Base-by-base conservation (phyloP, 169 alveolate species). In the Eimeria sp. region DNA sequence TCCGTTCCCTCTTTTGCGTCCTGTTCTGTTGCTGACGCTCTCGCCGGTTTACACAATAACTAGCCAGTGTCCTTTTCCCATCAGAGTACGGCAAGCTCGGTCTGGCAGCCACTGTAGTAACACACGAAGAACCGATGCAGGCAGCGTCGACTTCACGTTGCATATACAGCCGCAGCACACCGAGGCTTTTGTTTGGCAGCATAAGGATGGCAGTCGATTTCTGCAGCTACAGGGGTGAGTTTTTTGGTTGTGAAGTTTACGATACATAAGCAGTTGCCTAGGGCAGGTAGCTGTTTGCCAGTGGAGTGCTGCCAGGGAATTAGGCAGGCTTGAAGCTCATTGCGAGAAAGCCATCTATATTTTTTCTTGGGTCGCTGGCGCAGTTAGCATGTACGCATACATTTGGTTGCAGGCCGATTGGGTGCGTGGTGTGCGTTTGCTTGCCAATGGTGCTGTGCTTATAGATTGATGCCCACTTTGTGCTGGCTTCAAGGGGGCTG, bases 401-500 rank as follows among this genome's bases (percentile, higher is more conserved):
- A 45, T 65, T 65, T 65, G 14, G 45, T 65, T 70, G 80, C 13
- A 67, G 0, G 78, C 78, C 0, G 78, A 10, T n/a, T 6, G 25
- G 45, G 5, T 70, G n/a, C 80, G 80, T 30, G 51, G 49, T 70
- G 80, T 34, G 51, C 49, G 10, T 70, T 34, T 54, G 16, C 47
- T 47, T 51, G 90, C 90, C 9, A 30, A 82, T 30, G 90, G 20
- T 61, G 78, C 57, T 40, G 92, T 9, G 40, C 27, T 40, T 61
- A 18, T 49, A 86, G 92, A 10, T 20, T 61, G 78, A 30, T 86
- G 80, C 92, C 92, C 57, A 86, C 80, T n/a, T 34, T 86, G 61
- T 86, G 92, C 78, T 86, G 92, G 92, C 61, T 86, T 6, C 92
- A 86, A 40, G 73, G 70, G 40, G 92, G 92, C 11, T 86, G 92